Conservation (phyloP, 2,329 filamentous ascomycete genomes). For the Leptographium radiaticola region DNA sequence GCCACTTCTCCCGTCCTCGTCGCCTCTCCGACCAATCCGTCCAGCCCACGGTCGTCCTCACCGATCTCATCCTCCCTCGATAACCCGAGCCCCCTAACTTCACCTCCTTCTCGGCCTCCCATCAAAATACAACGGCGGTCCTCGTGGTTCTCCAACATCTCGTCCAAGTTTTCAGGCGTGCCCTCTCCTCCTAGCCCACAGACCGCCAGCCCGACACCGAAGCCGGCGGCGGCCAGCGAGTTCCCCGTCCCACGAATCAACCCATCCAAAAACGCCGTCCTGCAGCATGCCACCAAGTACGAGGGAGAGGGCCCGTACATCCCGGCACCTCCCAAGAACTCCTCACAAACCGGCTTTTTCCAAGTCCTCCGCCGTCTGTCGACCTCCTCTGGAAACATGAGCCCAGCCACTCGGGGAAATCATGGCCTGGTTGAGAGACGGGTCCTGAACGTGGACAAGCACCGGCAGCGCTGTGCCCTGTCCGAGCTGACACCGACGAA, state of each 20-base stretch:
- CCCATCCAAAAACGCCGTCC: constrained; percentile 43
- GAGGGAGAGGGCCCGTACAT: constrained; percentile 55
- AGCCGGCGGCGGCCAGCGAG: constrained; percentile 22
- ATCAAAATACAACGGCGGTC: constrained; percentile 38
- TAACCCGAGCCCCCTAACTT: neutral
- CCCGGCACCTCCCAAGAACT: constrained; percentile 58
- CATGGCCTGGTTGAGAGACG: constrained; percentile 68
- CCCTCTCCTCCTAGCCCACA: constrained; percentile 19
- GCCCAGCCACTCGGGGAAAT: constrained; percentile 31
- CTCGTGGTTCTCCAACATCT: constrained; percentile 90
- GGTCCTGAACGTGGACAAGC: constrained; percentile 72
- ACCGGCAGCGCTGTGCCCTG: constrained; percentile 67
- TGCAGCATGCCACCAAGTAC: constrained; percentile 41
- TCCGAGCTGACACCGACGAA: constrained; percentile 69
- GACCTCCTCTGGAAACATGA: constrained; percentile 37
- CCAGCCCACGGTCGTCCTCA: neutral
- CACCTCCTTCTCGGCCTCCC: neutral
- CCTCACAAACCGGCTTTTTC: constrained; percentile 55
- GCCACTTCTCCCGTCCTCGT: constrained; percentile 5
- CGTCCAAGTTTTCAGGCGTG: constrained; percentile 71
- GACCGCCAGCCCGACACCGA: constrained; percentile 20
- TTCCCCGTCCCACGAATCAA: constrained; percentile 33
- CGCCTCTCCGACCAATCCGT: neutral
- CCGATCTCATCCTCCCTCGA: constrained; percentile 1
- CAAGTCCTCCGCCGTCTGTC: constrained; percentile 74